Percentiles rank a stretch among this genome's conserved stretches.
Conservation (phyloP, 805 yeast species). For the Zygoascus flipseniorum region DNA sequence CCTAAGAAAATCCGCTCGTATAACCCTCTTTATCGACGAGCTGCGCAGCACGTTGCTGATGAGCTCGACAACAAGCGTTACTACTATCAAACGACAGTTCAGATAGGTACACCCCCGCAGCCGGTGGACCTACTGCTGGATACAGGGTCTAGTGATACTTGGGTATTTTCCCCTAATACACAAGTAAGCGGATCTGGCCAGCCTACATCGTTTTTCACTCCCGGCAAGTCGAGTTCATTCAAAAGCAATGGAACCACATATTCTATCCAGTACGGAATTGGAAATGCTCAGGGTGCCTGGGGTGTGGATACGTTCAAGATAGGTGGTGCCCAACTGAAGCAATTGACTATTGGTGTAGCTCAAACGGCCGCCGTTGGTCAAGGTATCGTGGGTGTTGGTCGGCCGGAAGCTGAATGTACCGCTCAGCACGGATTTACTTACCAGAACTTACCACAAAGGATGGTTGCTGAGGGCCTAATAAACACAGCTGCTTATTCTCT, state of each 20-base stretch:
- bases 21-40: conserved; percentile 6
- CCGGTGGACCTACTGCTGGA: conserved; percentile 53
- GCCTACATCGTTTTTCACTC: conserved; percentile 23
- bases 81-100: conserved; percentile 28
- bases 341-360: conserved; percentile 70
- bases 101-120: conserved; percentile 52
- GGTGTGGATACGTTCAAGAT: conserved; percentile 57
- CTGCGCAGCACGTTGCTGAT: conserved; percentile 13
- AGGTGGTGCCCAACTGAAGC: conserved; percentile 42
- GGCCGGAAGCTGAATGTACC: conserved; percentile 46
- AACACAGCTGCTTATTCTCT: conserved; percentile 55
- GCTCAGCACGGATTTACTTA: conserved; percentile 30
- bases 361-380: conserved; percentile 52
- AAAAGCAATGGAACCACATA: conserved; percentile 19
- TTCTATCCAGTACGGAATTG: conserved; percentile 40
- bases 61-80: conserved; percentile 27
- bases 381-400: conserved; percentile 43
- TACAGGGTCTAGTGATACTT: conserved; percentile 69
- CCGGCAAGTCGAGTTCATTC: conserved; percentile 21
- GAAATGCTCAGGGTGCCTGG: conserved; percentile 45
- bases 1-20: conserved; percentile 5
- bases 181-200: conserved; percentile 13
- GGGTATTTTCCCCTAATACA: conserved; percentile 42
- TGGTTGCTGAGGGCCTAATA: conserved; percentile 53
- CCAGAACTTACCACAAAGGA: conserved; percentile 55